A percentile compares a stretch with the other conserved stretches of the same genome.
phyloP scores from a whole-genome alignment of 768 basidiomycete species.

The Hebeloma cylindrosporum region DNA sequence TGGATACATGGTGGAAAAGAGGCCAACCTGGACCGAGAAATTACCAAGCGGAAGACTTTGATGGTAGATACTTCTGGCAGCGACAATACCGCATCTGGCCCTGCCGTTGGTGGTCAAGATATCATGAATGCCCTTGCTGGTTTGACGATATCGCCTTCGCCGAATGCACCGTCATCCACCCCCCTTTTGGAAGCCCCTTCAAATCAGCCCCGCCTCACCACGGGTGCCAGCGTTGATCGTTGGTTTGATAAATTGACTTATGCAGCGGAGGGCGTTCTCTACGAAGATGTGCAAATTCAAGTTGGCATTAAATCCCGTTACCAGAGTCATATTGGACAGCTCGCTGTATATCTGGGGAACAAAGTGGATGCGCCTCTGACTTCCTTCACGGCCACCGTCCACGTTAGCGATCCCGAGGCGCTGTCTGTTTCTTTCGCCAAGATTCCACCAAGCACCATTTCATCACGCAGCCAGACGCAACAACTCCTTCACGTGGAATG shows the following conservation, averaged over 20 bases:
- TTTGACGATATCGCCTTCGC: slow-evolving; percentile 49
- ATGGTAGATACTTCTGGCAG: slow-evolving; percentile 36
- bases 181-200: slow-evolving; percentile 25
- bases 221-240: slow-evolving; percentile 75
- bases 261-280: slow-evolving; percentile 83
- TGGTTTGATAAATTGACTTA: slow-evolving; percentile 88
- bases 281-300: slow-evolving; percentile 94
- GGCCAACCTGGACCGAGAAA: slow-evolving; percentile 76
- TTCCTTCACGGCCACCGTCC: slow-evolving; percentile 83
- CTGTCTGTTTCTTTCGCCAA: slow-evolving; percentile 86
- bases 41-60: slow-evolving; percentile 52
- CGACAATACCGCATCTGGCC: slow-evolving; percentile 32
- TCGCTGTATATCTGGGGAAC: slow-evolving; percentile 96
- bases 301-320: slow-evolving; percentile 96
- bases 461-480: slow-evolving; percentile 84
- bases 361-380: slow-evolving; percentile 88
- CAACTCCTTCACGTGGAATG: slow-evolving; percentile 94
- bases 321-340: slow-evolving; percentile 90
- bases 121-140: slow-evolving; percentile 78
- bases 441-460: slow-evolving; percentile 81
- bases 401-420: slow-evolving; percentile 71
- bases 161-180: slow-evolving; percentile 16
- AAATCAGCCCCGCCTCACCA: slow-evolving; percentile 56
- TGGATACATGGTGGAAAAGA: slow-evolving; percentile 97
- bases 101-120: slow-evolving; percentile 35